Evolutionary conservation across 176 grass and related monocot species (phyloP), one percentile per base, ranked within the genome.

Genomic region (Melocanna baccifera): DNA sequence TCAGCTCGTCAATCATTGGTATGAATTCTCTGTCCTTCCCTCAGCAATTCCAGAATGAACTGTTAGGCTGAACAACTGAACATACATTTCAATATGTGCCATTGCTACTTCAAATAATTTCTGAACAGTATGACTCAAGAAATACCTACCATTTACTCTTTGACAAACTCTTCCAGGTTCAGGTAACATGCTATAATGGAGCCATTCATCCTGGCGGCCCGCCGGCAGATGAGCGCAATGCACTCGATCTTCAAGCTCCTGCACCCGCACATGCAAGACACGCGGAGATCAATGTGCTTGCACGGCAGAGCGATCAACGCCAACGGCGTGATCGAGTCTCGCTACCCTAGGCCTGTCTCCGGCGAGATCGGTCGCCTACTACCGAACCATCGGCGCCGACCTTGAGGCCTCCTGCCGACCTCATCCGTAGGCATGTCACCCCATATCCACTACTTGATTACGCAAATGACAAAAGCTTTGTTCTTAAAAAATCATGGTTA

Each of bases 1-100:
- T 55, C 96, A 99, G 83, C 89, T 99, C 3, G 91, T 96, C 30
- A 96, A 99, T 75, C 96, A 99, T 66, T 99, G 96, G 94, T 97
- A 94, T 23, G 41, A 23, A 73, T 73, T 63, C 7, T 42, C 29
- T 25, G 5, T n/a, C 7, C 40, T 36, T 62, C n/a, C 19, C 29
- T 18, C n/a, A 12, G 25, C 22, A 81, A 71, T 43, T 74, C 37
- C 40, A 41, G 22, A 85, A 77, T 37, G 53, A 62, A 55, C 20
- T 58, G 71, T 50, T 14, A 34, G 37, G 37, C n/a, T 61, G 25
- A 77, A 72, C 28, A 78, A 16, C n/a, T n/a, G n/a, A n/a, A n/a
- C n/a, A n/a, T n/a, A 53, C 5, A 86, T 55, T n/a, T 25, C 8
- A 53, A 68, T 66, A 58, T 2, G 52, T 67, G 19, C 12, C 9